phyloP scores from a whole-genome alignment of 352 stramenopile species.

The Phytophthora constricta region DNA sequence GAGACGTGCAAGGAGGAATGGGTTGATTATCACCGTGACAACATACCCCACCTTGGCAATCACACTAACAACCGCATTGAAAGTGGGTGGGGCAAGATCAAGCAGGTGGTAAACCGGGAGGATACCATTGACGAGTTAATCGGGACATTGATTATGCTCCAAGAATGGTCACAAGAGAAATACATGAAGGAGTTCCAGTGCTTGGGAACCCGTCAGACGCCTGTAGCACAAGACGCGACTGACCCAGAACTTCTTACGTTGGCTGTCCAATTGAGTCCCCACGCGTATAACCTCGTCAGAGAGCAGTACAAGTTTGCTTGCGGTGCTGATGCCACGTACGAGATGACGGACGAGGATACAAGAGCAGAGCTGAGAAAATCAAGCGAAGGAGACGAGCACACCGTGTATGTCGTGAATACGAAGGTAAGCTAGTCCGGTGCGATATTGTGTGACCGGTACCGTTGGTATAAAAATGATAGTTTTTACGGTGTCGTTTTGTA shows the following conservation, averaged over 20 bases:
- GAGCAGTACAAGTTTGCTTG: slow-evolving; percentile 13
- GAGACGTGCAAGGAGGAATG: slow-evolving; percentile 17
- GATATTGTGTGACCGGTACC: slow-evolving; percentile 2
- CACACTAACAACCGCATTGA: slow-evolving; percentile 18
- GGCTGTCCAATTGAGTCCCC: slow-evolving; percentile 4
- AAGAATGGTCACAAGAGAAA: slow-evolving; percentile 15
- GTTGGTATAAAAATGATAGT: neutral
- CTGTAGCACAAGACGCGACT: neutral
- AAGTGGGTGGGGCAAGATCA: slow-evolving; percentile 14
- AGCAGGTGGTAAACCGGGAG: neutral
- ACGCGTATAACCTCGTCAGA: slow-evolving; percentile 10
- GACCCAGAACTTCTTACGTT: slow-evolving; percentile 14
- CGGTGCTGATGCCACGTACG: neutral
- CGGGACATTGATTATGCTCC: slow-evolving; percentile 13
- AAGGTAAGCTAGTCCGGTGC: neutral
- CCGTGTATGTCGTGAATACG: too few species aligned
- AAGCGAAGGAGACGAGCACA: neutral
- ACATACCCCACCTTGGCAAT: slow-evolving; percentile 9
- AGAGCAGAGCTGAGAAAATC: neutral
- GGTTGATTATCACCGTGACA: slow-evolving; percentile 6
- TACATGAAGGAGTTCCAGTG: slow-evolving; percentile 17
- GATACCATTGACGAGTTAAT: slow-evolving; percentile 7
- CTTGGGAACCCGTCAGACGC: slow-evolving; percentile 8
- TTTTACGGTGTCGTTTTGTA: neutral
- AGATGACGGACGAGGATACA: neutral